Base-by-base conservation (phyloP, 371 early-diverging fungal genomes). In the Rhizomucor miehei region DNA sequence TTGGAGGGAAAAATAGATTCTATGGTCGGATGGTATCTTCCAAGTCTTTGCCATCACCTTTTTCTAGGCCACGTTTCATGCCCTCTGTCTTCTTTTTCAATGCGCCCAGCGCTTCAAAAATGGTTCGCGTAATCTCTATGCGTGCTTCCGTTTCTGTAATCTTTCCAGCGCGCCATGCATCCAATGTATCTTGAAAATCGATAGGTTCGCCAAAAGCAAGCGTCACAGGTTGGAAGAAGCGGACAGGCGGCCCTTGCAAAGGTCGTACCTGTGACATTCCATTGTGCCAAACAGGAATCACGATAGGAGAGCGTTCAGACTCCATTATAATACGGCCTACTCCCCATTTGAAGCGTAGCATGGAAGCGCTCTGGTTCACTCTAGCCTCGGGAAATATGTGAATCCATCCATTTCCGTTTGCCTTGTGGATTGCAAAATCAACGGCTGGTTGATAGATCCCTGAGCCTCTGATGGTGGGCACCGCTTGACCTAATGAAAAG, bases 271-370 rank as follows among this genome's bases (percentile, higher is more conserved):
- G 23, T 14, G 73, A 66, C 73, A 87, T 71, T 0, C 88, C 54
- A 48, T 71, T 51, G 51, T 89, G 88, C 72, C 76, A 87, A 40
- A 91, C 78, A 12, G 91, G 91, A 8, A 90, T 57, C 14, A 90
- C 83, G 9, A 90, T 64, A 0, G 91, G 86, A 52, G 71, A 74
- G 48, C 53, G 54, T 19, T 81, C 76, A 9, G 80, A 61, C 51
- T 94, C 94, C 89, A 90, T 89, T 14, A 92, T 58, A 47, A 94
- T 68, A 34, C 93, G 81, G 8, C 88, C 90, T 6, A 94, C 78
- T 6, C 94, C 94, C 94, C 95, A 94, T 57, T 89, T 88, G 66
- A 92, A 91, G 23, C 87, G 84, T 54, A 89, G 66, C 65, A 91
- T 66, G 23, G 73, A 61, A 2, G 63, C 65, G 8, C 71, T 69